A percentile compares a stretch with the other conserved stretches of the same genome.
phyloP scores from a whole-genome alignment of 2,329 filamentous ascomycete species.

The Elsinoe necatrix region DNA sequence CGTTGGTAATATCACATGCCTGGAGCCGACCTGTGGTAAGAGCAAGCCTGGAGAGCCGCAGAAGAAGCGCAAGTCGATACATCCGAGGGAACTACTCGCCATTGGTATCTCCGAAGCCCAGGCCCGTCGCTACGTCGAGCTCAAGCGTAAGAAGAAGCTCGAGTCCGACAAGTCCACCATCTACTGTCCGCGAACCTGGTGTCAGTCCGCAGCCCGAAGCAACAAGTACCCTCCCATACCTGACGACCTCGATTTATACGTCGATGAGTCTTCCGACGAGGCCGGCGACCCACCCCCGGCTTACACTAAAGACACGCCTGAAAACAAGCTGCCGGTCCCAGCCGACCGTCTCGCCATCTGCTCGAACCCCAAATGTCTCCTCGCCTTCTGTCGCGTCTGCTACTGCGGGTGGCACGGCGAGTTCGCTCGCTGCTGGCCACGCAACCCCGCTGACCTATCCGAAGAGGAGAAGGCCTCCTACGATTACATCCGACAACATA shows the following conservation, averaged over 20 bases:
- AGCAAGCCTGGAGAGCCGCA: conserved; percentile 34
- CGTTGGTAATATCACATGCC: conserved; percentile 67
- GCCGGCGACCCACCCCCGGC: not conserved
- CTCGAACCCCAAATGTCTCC: conserved; percentile 61
- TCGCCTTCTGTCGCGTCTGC: conserved; percentile 78
- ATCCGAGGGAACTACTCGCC: conserved; percentile 66
- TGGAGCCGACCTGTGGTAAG: conserved; percentile 70
- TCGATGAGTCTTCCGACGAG: conserved; percentile 28
- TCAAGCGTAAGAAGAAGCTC: conserved; percentile 87
- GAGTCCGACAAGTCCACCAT: conserved; percentile 87
- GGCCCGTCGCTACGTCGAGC: conserved; percentile 76
- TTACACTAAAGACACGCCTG: conserved; percentile 14
- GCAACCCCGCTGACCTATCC: conserved; percentile 60
- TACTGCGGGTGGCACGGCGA: conserved; percentile 88
- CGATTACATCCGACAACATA: conserved; percentile 73
- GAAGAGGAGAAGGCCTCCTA: conserved; percentile 79
- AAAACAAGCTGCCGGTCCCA: conserved; percentile 22
- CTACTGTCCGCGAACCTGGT: conserved; percentile 89
- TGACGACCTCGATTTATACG: conserved; percentile 34
- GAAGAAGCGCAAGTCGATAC: conserved; percentile 55
- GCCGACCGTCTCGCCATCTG: conserved; percentile 69
- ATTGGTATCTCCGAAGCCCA: conserved; percentile 50
- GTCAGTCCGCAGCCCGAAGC: conserved; percentile 71
- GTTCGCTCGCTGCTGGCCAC: conserved; percentile 61
- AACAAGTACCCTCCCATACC: conserved; percentile 40